phyloP scores from a whole-genome alignment of 345 rosid species.

The Linum trigynum region DNA sequence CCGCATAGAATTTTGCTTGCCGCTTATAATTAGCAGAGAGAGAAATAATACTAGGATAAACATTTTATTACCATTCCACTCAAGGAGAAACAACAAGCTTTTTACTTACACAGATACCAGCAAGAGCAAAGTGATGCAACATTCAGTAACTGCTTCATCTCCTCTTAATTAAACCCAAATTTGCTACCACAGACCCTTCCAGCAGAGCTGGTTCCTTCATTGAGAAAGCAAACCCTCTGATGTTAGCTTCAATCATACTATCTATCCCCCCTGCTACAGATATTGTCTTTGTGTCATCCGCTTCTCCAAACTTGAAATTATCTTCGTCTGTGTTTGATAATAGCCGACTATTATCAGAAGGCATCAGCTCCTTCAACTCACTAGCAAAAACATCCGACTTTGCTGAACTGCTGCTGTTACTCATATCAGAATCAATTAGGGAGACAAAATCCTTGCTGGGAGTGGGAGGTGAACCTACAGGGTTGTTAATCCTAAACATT shows the following conservation, averaged over 20 bases:
- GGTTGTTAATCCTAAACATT: conserved; percentile 30
- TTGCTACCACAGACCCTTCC: background rate
- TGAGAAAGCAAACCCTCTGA: conserved; percentile 19
- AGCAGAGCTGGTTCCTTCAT: conserved; percentile 12
- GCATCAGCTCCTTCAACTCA: conserved; percentile 31
- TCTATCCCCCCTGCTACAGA: conserved; percentile 16
- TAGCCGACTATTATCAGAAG: conserved; percentile 16
- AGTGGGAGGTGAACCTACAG: conserved; percentile 19
- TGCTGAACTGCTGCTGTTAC: conserved; percentile 11
- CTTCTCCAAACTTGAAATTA: conserved; percentile 7
- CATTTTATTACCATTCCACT: background rate
- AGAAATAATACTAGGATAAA: background rate
- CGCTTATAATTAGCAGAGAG: background rate
- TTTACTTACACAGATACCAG: background rate
- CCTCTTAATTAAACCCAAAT: conserved; percentile 31
- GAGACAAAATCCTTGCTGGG: conserved; percentile 17
- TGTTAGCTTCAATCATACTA: conserved; percentile 26
- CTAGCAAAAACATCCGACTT: conserved; percentile 10
- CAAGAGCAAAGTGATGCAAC: background rate
- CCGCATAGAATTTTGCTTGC: too few species aligned
- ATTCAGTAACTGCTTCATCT: conserved; percentile 13
- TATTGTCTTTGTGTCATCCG: background rate
- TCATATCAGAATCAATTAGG: conserved; percentile 27
- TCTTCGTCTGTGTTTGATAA: conserved; percentile 6
- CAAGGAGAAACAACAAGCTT: background rate